phyloP scores from a whole-genome alignment of 2,329 filamentous ascomycete species.

The Botrytis paeoniae region DNA sequence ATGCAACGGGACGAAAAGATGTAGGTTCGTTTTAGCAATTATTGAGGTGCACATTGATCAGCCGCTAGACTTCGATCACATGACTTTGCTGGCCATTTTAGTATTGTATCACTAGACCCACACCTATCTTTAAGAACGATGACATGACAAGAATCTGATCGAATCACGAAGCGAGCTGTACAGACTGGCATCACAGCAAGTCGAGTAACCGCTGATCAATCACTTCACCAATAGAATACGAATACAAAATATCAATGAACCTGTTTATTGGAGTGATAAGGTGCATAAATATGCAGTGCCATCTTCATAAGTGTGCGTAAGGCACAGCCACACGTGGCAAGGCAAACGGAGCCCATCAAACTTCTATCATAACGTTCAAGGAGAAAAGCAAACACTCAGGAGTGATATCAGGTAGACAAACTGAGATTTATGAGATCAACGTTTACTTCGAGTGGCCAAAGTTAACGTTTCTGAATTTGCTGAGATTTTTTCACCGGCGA shows the following conservation, averaged over 20 bases:
- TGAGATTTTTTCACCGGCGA: not conserved
- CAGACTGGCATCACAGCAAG: not conserved
- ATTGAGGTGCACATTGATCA: not conserved
- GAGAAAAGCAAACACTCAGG: not conserved
- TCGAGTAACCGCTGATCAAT: not conserved
- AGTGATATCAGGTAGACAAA: not conserved
- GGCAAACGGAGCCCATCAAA: not conserved
- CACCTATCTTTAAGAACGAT: not conserved
- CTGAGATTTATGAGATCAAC: not conserved
- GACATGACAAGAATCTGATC: not conserved
- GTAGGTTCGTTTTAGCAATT: not conserved
- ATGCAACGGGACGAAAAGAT: not conserved
- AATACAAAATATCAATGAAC: not conserved
- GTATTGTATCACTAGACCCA: not conserved
- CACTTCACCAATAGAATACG: not conserved
- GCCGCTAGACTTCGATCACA: not conserved
- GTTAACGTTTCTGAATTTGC: not conserved
- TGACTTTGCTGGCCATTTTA: not conserved
- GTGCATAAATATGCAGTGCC: conserved; percentile 1
- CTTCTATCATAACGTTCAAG: not conserved
- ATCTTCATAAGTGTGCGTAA: conserved; percentile 8
- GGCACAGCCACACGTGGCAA: conserved; percentile 14
- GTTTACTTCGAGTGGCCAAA: too few species aligned
- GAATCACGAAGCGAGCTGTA: not conserved
- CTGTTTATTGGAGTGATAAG: conserved; percentile 1